These are phyloP conservation scores for Apophysomyces variabilis DNA, from an alignment of 371 early-diverging fungal genomes.

Conservation along the genomic window DNA sequence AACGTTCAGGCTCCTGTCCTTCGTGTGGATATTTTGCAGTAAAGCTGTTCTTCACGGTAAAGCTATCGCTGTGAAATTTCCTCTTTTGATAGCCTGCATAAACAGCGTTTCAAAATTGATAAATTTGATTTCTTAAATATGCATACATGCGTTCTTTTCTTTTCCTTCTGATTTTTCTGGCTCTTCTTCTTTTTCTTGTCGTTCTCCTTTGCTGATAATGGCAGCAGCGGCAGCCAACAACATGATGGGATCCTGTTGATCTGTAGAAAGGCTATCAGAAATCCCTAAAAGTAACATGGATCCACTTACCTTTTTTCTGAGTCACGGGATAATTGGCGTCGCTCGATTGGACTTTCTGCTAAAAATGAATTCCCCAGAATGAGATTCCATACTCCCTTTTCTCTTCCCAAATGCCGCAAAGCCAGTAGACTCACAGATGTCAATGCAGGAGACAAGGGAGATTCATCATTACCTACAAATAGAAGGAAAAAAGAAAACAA, in stretches of 20 bases:
- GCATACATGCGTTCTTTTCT: neutral
- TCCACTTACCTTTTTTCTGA: neutral
- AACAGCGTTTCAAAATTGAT: too few species aligned
- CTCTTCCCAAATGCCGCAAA: conserved; percentile 8
- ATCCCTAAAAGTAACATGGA: neutral
- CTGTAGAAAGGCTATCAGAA: neutral
- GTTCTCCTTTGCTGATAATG: conserved; percentile 35
- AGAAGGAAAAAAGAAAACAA: neutral
- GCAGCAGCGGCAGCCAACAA: conserved; percentile 54
- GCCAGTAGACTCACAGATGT: conserved; percentile 12
- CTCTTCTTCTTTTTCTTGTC: conserved; percentile 11
- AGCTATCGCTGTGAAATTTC: conserved; percentile 3
- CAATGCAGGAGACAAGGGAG: conserved; percentile 12
- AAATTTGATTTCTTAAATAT: too few species aligned
- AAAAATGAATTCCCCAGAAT: conserved; percentile 12
- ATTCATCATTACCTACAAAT: conserved; percentile 11
- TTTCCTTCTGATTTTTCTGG: conserved; percentile 6
- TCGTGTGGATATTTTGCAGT: conserved; percentile 1
- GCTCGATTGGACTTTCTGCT: conserved; percentile 7
- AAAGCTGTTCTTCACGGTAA: neutral
- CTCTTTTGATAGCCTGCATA: conserved; percentile 11
- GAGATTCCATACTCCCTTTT: conserved; percentile 8
- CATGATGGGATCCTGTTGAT: conserved; percentile 43
- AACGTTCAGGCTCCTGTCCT: conserved; percentile 2
- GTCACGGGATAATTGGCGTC: neutral